Conservation (phyloP, 192 early-diverging fungal species). For the Coemansia sp. region DNA sequence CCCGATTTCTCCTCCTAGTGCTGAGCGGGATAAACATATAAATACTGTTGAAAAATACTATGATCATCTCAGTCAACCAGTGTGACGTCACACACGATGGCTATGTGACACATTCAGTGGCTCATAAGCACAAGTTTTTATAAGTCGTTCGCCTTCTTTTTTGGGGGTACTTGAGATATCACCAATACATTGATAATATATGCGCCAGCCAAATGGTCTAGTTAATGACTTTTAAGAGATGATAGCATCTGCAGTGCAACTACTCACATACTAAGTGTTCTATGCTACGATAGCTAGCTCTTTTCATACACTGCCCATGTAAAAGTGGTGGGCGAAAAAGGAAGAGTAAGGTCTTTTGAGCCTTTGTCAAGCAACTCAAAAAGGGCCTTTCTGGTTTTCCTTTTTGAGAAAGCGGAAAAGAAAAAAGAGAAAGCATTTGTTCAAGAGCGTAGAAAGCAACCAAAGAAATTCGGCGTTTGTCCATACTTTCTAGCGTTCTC, state of each 20-base stretch:
- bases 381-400: neutral
- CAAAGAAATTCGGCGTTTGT: neutral
- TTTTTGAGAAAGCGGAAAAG: neutral
- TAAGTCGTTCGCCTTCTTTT: constrained; percentile 3
- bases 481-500: neutral
- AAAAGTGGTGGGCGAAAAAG: neutral
- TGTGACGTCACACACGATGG: too few relatives aligned
- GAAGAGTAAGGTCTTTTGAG: neutral
- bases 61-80: too few relatives aligned
- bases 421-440: neutral
- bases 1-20: too few relatives aligned
- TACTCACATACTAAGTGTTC: neutral
- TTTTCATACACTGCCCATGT: neutral
- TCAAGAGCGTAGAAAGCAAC: neutral
- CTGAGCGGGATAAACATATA: too few relatives aligned
- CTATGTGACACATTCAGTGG: too few relatives aligned
- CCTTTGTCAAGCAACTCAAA: neutral
- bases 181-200: neutral
- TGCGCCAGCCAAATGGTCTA: neutral
- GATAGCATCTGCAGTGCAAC: neutral
- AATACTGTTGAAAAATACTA: too few relatives aligned
- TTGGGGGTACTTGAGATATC: constrained; percentile 1
- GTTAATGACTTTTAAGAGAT: neutral
- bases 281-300: neutral
- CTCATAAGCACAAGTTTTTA: constrained; percentile 22